Evolutionary conservation across 1,284 basidiomycete species (phyloP), one percentile per base, ranked within the genome.

Genomic region (Termitomyces sp.): DNA sequence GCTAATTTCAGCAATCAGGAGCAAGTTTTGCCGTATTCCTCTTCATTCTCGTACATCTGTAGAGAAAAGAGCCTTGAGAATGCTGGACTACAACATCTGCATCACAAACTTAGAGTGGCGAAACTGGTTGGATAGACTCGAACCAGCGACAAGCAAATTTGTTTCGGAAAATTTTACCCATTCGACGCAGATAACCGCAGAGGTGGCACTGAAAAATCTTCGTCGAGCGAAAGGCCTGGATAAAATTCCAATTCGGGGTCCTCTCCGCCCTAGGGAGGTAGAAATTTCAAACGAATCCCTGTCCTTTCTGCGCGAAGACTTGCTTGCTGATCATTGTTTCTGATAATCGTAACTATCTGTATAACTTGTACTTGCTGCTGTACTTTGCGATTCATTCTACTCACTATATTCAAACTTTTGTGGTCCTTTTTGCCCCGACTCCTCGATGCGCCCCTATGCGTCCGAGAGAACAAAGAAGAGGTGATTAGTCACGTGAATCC

Each of bases 61-160:
- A 13, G 65, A 68, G 42, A 57, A 46, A 13, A 37, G 55, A n/a
- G 64, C 65, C 7, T 40, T 68, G 34, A 43, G 41, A 18, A 54
- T 59, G 24, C 55, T 69, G 39, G 60, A 65, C 30, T 60, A 64
- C 42, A 62, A 62, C 34, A 49, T 68, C 35, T 47, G 48, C 37
- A 57, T 67, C 2, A 53, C 60, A 16, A 59, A 60, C 24, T 5
- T 40, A 11, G 55, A 60, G 45, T 68, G 63, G 60, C 49, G 42
- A 28, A 50, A 41, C 26, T 68, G 64, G 63, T 58, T 63, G 34
- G 42, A 46, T 11, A 39, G 39, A 2, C 52, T 64, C 10, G 28
- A 40, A 41, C 38, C 42, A 46, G 42, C 53, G 11, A 52, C 53
- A 8, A 46, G 16, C 14, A 47, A 50, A 13, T 57, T 46, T 18